Percentiles rank a stretch among this genome's conserved stretches.
These are phyloP conservation scores for Moesziomyces antarcticus DNA, from an alignment of 1,284 basidiomycete species.

Conservation along the genomic window DNA sequence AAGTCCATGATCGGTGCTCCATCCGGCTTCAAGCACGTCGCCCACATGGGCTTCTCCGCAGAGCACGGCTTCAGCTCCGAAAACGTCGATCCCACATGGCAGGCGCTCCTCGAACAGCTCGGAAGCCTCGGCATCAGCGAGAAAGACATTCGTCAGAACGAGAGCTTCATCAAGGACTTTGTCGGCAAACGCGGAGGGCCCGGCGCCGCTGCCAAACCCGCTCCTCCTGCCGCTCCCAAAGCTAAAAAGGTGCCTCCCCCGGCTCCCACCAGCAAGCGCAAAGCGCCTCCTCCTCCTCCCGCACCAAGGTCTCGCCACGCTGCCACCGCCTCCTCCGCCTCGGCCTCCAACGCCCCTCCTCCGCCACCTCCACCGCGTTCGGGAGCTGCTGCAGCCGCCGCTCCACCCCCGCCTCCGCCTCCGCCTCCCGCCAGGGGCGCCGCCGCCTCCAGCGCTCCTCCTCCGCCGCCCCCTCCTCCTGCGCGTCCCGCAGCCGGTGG, in stretches of 20 bases:
- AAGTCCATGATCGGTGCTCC: slow-evolving; percentile 92
- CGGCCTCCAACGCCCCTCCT: slow-evolving; percentile 28
- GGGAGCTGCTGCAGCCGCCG: slow-evolving; percentile 68
- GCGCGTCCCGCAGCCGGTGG: slow-evolving; percentile 29
- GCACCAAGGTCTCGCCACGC: slow-evolving; percentile 45
- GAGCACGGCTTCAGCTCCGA: slow-evolving; percentile 86
- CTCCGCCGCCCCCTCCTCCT: slow-evolving; percentile 56
- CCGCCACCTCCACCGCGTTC: slow-evolving; percentile 67
- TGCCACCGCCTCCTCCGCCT: slow-evolving; percentile 31
- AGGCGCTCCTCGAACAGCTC: slow-evolving; percentile 79
- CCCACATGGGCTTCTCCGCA: slow-evolving; percentile 92
- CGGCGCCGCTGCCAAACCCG: slow-evolving; percentile 25
- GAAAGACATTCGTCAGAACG: slow-evolving; percentile 77
- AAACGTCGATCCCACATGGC: slow-evolving; percentile 94
- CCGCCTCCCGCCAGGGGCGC: slow-evolving; percentile 59
- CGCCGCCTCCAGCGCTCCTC: slow-evolving; percentile 28
- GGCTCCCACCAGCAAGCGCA: slow-evolving; percentile 59
- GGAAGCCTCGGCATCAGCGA: slow-evolving; percentile 75
- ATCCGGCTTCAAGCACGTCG: slow-evolving; percentile 83
- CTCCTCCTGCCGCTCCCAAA: slow-evolving; percentile 70
- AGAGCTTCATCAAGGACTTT: slow-evolving; percentile 89
- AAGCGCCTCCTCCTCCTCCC: slow-evolving; percentile 61
- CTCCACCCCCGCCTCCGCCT: slow-evolving; percentile 67
- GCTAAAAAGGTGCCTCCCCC: slow-evolving; percentile 73
- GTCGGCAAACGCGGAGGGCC: slow-evolving; percentile 74